phyloP scores from a whole-genome alignment of 768 basidiomycete genomes.

The Amanita phalloides region DNA sequence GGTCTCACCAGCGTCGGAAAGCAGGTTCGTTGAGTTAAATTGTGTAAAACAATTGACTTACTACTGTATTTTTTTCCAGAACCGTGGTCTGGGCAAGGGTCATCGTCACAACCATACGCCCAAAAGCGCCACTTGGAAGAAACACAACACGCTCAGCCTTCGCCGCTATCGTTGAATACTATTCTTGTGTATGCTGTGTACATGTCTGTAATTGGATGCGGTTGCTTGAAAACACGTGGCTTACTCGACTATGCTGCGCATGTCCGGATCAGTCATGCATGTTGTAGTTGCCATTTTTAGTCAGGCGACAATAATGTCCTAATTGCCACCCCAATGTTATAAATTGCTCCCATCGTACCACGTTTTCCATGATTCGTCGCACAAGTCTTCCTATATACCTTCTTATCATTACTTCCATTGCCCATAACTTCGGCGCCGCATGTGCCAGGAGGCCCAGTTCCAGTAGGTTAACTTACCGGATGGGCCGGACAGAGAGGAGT shows the following conservation, averaged over 20 bases:
- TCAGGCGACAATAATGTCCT: neutral
- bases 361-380: neutral
- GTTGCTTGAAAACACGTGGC: neutral
- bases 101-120: slow-evolving; percentile 90
- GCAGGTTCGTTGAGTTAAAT: slow-evolving; percentile 43
- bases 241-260: neutral
- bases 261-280: neutral
- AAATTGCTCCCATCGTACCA: neutral
- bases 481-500: neutral
- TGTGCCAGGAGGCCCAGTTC: neutral
- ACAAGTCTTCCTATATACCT: slow-evolving; percentile 1
- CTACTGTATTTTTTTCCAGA: slow-evolving; percentile 32
- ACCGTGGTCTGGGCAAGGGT: slow-evolving; percentile 96
- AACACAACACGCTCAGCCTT: slow-evolving; percentile 94
- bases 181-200: slow-evolving; percentile 16
- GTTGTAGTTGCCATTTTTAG: neutral
- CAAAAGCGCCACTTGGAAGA: slow-evolving; percentile 88
- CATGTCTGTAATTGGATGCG: slow-evolving; percentile 1
- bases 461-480: neutral
- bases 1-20: slow-evolving; percentile 96
- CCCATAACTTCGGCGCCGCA: neutral
- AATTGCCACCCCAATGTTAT: neutral
- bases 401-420: neutral
- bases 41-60: neutral
- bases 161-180: slow-evolving; percentile 72